Evolutionary conservation across 345 rosid genomes (phyloP), one percentile per base, ranked within the genome.

Genomic region (Litchi chinensis): DNA sequence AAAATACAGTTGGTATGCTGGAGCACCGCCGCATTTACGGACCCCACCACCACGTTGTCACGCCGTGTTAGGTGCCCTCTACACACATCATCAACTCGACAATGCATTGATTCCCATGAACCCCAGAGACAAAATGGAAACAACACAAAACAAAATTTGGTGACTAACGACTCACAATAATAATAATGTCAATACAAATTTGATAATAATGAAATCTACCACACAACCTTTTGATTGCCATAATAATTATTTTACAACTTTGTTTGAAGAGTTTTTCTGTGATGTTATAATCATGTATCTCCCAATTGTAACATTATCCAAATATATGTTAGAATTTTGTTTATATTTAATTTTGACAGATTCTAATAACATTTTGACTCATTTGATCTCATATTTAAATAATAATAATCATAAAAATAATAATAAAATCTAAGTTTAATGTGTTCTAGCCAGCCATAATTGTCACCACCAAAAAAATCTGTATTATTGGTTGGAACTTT

Each of bases 61-160:
- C 5, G 46, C 70, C 62, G 78, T 64, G 62, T 65, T 75, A 43
- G 68, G 68, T 73, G 56, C 4, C 65, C n/a, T n/a, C 5, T 10
- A 18, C 41, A 40, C 26, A 54, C 37, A 32, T 1, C n/a, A 32
- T 71, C 60, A 18, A 54, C 21, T 11, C 10, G 60, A 18, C 41
- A 22, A 0, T 62, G 19, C 37, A 40, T 32, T 1, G 37, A 15
- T 37, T 4, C 11, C n/a, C 44, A 13, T 65, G n/a, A 16, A 32
- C 43, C 8, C 41, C 39, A 5, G 7, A 0, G 65, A 62, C 65
- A 62, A 62, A 6, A 2, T 18, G 10, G 26, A 21, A 22, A 46
- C 18, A 19, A 39, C 5, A 11, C 4, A 0, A 13, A 65, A 1
- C 6, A 6, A 46, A 46, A 9, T 11, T 5, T 5, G 6, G 44